Conservation (phyloP, 2,329 filamentous ascomycete genomes). For the Thelonectria rubi region DNA sequence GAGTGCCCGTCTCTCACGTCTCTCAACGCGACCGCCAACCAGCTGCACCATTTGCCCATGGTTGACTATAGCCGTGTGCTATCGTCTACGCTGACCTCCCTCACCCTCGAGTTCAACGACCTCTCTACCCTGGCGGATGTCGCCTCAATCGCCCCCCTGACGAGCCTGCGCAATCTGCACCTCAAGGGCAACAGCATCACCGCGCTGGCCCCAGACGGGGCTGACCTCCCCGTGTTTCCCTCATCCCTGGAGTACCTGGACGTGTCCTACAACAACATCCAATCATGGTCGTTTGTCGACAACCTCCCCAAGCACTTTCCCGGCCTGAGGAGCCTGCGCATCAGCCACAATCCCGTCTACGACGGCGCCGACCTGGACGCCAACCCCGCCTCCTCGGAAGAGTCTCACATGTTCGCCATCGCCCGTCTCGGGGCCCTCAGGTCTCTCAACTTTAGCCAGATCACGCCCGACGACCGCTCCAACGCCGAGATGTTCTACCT, state of each 20-base stretch:
- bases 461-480: conserved; percentile 77
- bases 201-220: conserved; percentile 45
- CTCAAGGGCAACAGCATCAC: conserved; percentile 82
- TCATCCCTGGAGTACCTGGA: conserved; percentile 71
- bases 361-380: conserved; percentile 55
- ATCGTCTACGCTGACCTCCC: conserved; percentile 62
- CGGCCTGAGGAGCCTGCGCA: conserved; percentile 75
- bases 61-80: conserved; percentile 56
- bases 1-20: conserved; percentile 63
- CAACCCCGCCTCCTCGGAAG: conserved; percentile 68
- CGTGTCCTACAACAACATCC: conserved; percentile 75
- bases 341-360: conserved; percentile 89
- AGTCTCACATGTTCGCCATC: conserved; percentile 89
- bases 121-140: conserved; percentile 69
- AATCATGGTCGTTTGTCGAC: conserved; percentile 79
- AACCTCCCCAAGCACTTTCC: conserved; percentile 74
- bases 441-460: conserved; percentile 76
- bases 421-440: conserved; percentile 75
- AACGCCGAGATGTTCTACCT: conserved; percentile 97
- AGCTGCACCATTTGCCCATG: conserved; percentile 61
- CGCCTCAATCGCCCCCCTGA: conserved; percentile 59
- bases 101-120: conserved; percentile 78
- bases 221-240: conserved; percentile 58
- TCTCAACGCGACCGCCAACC: conserved; percentile 66
- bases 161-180: conserved; percentile 66